Conservation (phyloP, 2,329 filamentous ascomycete genomes). For the Cladosporium velox region DNA sequence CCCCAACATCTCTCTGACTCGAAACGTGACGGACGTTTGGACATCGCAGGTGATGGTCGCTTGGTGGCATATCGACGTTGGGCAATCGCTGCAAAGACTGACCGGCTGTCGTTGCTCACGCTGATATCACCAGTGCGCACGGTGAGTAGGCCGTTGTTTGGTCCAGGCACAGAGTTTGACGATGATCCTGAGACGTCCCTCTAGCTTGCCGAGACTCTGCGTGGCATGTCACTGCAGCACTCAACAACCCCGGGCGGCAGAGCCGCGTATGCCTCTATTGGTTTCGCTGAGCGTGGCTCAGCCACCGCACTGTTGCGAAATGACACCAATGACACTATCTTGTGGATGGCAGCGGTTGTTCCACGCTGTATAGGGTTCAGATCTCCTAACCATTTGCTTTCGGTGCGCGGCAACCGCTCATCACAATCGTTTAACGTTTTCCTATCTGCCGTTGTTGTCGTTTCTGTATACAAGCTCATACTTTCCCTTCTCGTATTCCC, state of each 20-base stretch:
- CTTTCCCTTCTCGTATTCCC: background rate
- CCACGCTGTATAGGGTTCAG: slow-evolving; percentile 6
- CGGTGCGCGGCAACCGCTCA: background rate
- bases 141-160: background rate
- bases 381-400: background rate
- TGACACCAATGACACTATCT: background rate
- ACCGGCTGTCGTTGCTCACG: background rate
- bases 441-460: background rate
- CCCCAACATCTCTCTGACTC: slow-evolving; percentile 1
- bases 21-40: background rate
- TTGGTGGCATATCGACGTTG: background rate
- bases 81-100: background rate
- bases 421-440: background rate
- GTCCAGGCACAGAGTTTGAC: background rate
- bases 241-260: slow-evolving; percentile 5
- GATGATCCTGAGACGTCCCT: background rate
- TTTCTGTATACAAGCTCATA: background rate
- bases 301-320: slow-evolving; percentile 17
- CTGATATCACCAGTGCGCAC: background rate
- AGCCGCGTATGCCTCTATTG: background rate
- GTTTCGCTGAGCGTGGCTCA: slow-evolving; percentile 16
- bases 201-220: slow-evolving; percentile 2
- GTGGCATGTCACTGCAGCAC: slow-evolving; percentile 5
- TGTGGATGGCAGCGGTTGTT: background rate
- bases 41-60: background rate